These are phyloP conservation scores for Ceratocystis variospora DNA, from an alignment of 2,329 filamentous ascomycete genomes.

Conservation along the genomic window DNA sequence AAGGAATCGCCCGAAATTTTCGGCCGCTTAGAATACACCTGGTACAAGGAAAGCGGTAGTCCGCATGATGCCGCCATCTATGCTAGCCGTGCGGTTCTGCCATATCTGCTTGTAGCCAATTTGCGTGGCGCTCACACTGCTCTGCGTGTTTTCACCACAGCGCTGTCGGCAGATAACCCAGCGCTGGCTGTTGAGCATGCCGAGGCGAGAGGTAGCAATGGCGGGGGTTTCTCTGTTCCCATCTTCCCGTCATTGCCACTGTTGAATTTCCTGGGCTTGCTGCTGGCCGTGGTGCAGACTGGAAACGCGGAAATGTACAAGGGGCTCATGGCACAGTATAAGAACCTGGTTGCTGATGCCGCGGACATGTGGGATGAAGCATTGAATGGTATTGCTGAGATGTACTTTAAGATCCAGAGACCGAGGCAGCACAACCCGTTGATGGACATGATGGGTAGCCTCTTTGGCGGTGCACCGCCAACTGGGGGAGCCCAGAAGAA, in stretches of 20 bases:
- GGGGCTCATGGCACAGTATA: conserved; percentile 71
- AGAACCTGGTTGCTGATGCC: conserved; percentile 60
- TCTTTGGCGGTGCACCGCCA: conserved; percentile 57
- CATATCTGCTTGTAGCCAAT: conserved; percentile 83
- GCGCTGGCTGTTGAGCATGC: conserved; percentile 66
- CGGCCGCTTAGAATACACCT: conserved; percentile 73
- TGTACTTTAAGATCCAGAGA: conserved; percentile 88
- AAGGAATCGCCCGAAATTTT: conserved; percentile 74
- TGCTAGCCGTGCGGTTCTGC: conserved; percentile 72
- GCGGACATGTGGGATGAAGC: conserved; percentile 61
- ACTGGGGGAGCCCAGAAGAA: conserved; percentile 23
- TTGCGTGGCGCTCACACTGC: conserved; percentile 75
- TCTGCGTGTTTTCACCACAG: conserved; percentile 48
- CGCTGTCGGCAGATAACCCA: conserved; percentile 31
- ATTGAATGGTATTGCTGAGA: conserved; percentile 77
- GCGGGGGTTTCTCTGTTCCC: conserved; percentile 52
- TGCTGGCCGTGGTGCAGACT: conserved; percentile 72
- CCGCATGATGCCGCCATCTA: conserved; percentile 78
- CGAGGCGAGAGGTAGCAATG: conserved; percentile 35
- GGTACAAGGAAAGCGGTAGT: conserved; percentile 73
- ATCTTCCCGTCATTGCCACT: conserved; percentile 87
- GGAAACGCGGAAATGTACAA: conserved; percentile 66
- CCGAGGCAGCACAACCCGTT: conserved; percentile 83
- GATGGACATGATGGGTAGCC: conserved; percentile 94
- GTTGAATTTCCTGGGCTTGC: conserved; percentile 79